Evolutionary conservation across 2,329 filamentous ascomycete genomes (phyloP).

Genomic region (Stagonosporopsis cucurbitacearum): DNA sequence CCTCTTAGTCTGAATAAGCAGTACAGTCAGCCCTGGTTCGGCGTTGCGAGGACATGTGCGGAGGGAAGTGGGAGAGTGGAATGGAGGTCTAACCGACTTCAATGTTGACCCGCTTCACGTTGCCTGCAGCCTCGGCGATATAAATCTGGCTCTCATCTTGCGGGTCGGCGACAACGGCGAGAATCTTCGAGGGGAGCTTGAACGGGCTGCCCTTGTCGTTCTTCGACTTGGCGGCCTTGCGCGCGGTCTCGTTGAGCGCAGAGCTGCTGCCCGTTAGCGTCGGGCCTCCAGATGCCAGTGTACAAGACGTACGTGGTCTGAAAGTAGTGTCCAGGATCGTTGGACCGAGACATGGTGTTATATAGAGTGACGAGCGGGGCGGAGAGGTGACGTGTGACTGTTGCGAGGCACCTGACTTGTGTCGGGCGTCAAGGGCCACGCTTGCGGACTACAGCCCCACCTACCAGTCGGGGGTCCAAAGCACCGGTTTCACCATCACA

Average conservation of each 20-base stretch:
- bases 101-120: constrained; percentile 73
- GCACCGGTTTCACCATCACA: constrained; percentile 5
- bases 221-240: constrained; percentile 75
- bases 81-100: constrained; percentile 67
- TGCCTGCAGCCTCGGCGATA: constrained; percentile 86
- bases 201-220: constrained; percentile 87
- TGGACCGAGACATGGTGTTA: constrained; percentile 44
- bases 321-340: constrained; percentile 84
- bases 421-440: constrained; percentile 7
- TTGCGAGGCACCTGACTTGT: constrained; percentile 8
- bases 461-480: background rate
- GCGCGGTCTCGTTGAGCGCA: constrained; percentile 57
- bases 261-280: constrained; percentile 50
- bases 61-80: constrained; percentile 4
- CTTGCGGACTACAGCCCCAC: constrained; percentile 9
- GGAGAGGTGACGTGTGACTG: constrained; percentile 19
- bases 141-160: constrained; percentile 68
- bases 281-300: constrained; percentile 7
- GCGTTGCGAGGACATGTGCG: background rate
- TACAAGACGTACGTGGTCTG: constrained; percentile 77
- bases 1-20: constrained; percentile 38
- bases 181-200: constrained; percentile 81
- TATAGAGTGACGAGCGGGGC: constrained; percentile 20
- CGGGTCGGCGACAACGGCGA: constrained; percentile 75
- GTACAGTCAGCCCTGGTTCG: constrained; percentile 21